Evolutionary conservation across 257 asterid genomes (phyloP).

Genomic region (Solanum verrucosum): DNA sequence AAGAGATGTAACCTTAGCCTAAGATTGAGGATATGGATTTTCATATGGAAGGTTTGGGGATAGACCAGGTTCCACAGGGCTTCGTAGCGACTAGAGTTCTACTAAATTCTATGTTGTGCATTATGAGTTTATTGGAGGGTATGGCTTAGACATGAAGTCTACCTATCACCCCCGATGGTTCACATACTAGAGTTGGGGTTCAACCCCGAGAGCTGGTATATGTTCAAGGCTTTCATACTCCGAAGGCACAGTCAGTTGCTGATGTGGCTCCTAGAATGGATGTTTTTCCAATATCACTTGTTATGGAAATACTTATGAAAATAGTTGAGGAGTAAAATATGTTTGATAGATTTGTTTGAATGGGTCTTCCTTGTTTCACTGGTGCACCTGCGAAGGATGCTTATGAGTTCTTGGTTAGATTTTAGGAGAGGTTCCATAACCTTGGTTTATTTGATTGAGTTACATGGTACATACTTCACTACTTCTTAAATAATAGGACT

Average conservation of each 20-base stretch:
- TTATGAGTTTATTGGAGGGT: neutral
- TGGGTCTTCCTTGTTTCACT: neutral
- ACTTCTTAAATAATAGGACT: neutral
- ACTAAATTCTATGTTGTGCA: neutral
- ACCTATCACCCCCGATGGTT: neutral
- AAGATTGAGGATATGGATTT: neutral
- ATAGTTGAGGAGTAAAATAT: neutral
- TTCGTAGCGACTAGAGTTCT: neutral
- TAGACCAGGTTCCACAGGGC: neutral
- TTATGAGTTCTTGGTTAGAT: neutral
- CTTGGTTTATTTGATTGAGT: neutral
- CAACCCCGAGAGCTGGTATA: neutral
- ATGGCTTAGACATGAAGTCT: neutral
- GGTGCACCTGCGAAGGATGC: neutral
- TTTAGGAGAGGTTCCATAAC: neutral
- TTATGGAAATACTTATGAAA: neutral
- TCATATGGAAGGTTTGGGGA: neutral
- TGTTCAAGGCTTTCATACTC: neutral
- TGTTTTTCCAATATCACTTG: neutral
- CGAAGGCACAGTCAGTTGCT: neutral
- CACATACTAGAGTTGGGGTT: neutral
- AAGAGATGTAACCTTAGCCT: neutral
- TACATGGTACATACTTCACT: neutral
- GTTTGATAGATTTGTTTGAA: neutral
- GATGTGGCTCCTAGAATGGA: neutral